These are phyloP conservation scores for Cryptosporidium parvum DNA, from an alignment of 169 alveolate genomes.

Conservation along the genomic window DNA sequence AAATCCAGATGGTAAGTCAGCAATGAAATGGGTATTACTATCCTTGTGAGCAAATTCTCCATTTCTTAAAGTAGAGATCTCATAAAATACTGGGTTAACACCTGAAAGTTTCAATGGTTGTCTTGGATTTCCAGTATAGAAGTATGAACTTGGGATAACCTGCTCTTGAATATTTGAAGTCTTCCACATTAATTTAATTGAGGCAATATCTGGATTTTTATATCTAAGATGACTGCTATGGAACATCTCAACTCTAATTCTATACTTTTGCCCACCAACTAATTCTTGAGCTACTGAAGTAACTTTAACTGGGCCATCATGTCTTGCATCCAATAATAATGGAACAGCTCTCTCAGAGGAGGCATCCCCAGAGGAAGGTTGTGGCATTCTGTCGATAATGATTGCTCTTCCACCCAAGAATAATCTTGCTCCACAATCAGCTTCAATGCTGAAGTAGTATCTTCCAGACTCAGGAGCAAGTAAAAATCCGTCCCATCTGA, in stretches of 20 bases:
- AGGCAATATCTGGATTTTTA: slow-evolving; percentile 80
- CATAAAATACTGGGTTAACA: slow-evolving; percentile 86
- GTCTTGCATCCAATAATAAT: slow-evolving; percentile 78
- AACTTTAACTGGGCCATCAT: slow-evolving; percentile 76
- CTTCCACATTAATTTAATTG: slow-evolving; percentile 85
- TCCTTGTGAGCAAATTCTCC: slow-evolving; percentile 89
- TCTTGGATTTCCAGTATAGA: slow-evolving; percentile 85
- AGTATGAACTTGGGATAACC: slow-evolving; percentile 84
- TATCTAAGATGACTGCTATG: slow-evolving; percentile 87
- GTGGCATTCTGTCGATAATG: slow-evolving; percentile 87
- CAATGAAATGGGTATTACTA: slow-evolving; percentile 80
- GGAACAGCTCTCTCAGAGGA: slow-evolving; percentile 79
- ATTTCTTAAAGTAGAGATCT: slow-evolving; percentile 85
- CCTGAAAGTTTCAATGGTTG: slow-evolving; percentile 85
- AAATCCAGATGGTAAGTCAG: slow-evolving; percentile 88
- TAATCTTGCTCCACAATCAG: slow-evolving; percentile 89
- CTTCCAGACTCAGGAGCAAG: slow-evolving; percentile 86
- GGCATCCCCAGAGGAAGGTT: slow-evolving; percentile 82
- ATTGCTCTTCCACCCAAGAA: slow-evolving; percentile 88
- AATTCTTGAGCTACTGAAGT: slow-evolving; percentile 85
- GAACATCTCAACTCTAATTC: slow-evolving; percentile 85
- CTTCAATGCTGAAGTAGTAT: slow-evolving; percentile 83
- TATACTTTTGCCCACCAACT: slow-evolving; percentile 87
- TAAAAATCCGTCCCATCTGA: slow-evolving; percentile 89
- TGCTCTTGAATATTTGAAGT: slow-evolving; percentile 82